Percentiles rank a stretch among this genome's conserved stretches.
phyloP scores from a whole-genome alignment of 345 rosid genomes.

The Eucalyptus urophylla region DNA sequence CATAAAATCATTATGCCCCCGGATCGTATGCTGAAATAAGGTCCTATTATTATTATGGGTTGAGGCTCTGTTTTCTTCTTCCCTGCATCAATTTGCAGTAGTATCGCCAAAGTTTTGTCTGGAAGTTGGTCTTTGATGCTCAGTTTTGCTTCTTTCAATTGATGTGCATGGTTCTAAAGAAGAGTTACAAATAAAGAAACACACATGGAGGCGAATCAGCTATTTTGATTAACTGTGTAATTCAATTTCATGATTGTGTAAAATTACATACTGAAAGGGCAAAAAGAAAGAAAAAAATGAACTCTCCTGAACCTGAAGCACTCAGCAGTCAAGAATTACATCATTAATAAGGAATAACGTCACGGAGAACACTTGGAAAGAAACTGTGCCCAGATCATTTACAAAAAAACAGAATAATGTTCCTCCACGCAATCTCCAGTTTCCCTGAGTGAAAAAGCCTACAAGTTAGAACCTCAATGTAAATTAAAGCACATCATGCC shows the following conservation, averaged over 20 bases:
- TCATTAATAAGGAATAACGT: neutral
- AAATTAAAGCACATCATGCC: constrained; percentile 2
- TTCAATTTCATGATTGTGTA: neutral
- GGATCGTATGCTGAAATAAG: neutral
- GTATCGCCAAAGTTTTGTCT: neutral
- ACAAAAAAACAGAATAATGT: neutral
- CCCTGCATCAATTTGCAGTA: neutral
- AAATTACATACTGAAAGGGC: neutral
- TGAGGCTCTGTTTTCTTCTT: neutral
- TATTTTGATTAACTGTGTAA: neutral
- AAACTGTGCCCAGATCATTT: neutral
- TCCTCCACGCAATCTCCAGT: neutral
- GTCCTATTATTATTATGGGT: neutral
- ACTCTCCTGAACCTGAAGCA: neutral
- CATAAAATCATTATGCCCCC: constrained; percentile 79
- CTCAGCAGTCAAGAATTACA: neutral
- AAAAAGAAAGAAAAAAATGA: neutral
- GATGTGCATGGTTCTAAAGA: neutral
- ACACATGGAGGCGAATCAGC: neutral
- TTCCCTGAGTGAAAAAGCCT: neutral
- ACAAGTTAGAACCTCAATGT: neutral
- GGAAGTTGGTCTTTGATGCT: neutral
- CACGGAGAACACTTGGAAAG: neutral
- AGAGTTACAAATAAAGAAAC: neutral
- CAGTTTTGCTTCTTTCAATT: neutral